Percentiles rank a stretch among this genome's conserved stretches.
Conservation (phyloP, 805 yeast genomes). For the Komagataella pseudopastoris region DNA sequence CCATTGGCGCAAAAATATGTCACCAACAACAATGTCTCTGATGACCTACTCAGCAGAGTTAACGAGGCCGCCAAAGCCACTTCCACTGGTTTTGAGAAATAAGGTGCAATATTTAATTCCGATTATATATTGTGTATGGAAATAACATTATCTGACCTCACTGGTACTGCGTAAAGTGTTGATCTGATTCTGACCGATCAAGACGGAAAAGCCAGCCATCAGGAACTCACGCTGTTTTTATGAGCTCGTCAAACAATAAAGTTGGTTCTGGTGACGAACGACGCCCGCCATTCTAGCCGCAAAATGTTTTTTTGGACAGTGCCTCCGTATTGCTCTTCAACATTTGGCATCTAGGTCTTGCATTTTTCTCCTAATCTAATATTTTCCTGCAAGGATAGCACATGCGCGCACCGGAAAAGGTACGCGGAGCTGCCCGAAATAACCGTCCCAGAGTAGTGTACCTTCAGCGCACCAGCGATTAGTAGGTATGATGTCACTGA, state of each 20-base stretch:
- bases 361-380: background rate
- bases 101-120: background rate
- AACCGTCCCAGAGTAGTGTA: background rate
- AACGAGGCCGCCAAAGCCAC: conserved; percentile 32
- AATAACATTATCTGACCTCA: too few species aligned
- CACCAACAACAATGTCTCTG: conserved; percentile 9
- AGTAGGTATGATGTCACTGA: background rate
- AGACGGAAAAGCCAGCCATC: background rate
- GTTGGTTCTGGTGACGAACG: too few species aligned
- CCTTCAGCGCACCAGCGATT: background rate
- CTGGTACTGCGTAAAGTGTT: background rate
- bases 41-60: conserved; percentile 26
- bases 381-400: background rate
- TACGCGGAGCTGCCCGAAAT: background rate
- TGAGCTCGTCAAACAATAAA: background rate
- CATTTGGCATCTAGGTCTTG: background rate
- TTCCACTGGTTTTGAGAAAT: conserved; percentile 14
- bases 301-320: too few species aligned
- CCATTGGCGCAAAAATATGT: conserved; percentile 45
- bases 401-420: background rate
- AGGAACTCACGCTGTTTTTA: background rate
- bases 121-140: background rate
- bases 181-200: background rate
- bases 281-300: too few species aligned
- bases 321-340: too few species aligned